phyloP scores from a whole-genome alignment of 116 monocot genomes.

The Trichopus zeylanicus region DNA sequence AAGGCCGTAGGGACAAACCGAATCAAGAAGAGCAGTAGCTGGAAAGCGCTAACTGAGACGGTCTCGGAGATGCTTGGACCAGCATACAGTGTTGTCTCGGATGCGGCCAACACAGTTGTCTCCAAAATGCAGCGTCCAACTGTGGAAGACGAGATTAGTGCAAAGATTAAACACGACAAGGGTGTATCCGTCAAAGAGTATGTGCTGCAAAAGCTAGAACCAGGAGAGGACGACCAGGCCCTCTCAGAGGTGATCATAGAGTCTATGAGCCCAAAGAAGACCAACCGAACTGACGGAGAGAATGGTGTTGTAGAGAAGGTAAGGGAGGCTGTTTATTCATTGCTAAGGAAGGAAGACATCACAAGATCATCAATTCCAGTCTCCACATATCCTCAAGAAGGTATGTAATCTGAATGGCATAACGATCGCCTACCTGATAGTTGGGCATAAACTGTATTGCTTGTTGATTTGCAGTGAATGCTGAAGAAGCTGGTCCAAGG shows the following conservation, averaged over 20 bases:
- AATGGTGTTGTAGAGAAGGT: constrained; percentile 22
- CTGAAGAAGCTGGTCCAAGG: constrained; percentile 14
- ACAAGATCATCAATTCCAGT: background rate
- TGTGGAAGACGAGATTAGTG: background rate
- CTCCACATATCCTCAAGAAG: constrained; percentile 19
- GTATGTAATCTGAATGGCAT: background rate
- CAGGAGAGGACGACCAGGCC: constrained; percentile 57
- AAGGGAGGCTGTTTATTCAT: constrained; percentile 14
- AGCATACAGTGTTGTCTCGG: constrained; percentile 24
- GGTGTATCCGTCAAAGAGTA: constrained; percentile 46
- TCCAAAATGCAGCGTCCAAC: constrained; percentile 24
- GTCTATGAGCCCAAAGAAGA: constrained; percentile 33
- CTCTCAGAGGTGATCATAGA: constrained; percentile 56
- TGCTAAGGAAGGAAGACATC: constrained; percentile 3
- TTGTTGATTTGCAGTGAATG: constrained; percentile 12
- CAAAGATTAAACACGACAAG: constrained; percentile 28
- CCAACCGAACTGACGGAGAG: constrained; percentile 4
- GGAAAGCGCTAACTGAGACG: constrained; percentile 13
- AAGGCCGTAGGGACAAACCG: background rate
- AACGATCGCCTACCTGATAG: no score
- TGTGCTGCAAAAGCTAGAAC: constrained; percentile 51
- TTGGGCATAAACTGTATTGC: background rate
- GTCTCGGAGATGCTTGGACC: constrained; percentile 33
- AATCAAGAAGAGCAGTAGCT: background rate
- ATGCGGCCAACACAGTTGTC: constrained; percentile 20